These are phyloP conservation scores for Euptelea pleiosperma DNA, from an alignment of 164 flowering plant genomes.

Conservation along the genomic window DNA sequence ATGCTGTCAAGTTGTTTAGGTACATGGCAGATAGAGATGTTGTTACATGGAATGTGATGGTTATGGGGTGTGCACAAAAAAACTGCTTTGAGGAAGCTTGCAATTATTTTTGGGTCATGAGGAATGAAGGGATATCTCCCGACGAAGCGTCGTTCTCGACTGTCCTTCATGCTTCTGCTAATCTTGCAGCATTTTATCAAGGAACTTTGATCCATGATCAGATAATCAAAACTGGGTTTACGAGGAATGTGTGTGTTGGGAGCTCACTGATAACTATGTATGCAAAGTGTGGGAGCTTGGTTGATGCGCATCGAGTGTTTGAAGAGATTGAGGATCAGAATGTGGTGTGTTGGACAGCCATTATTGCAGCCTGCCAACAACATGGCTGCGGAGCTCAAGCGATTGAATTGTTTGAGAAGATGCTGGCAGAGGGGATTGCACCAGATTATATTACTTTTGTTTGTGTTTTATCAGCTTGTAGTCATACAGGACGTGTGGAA, in stretches of 20 bases:
- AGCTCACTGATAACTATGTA: conserved; percentile 61
- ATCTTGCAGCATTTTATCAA: conserved; percentile 45
- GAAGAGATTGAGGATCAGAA: conserved; percentile 37
- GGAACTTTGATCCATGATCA: conserved; percentile 47
- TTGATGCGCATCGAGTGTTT: conserved; percentile 42
- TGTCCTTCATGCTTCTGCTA: conserved; percentile 49
- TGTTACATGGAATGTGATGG: conserved; percentile 60
- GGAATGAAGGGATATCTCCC: conserved; percentile 40
- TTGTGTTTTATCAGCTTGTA: conserved; percentile 59
- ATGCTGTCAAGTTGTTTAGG: conserved; percentile 29
- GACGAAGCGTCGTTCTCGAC: conserved; percentile 51
- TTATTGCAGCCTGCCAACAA: conserved; percentile 56
- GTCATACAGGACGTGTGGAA: conserved; percentile 51
- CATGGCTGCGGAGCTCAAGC: conserved; percentile 51
- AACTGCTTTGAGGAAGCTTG: conserved; percentile 50
- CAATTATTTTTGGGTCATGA: conserved; percentile 50
- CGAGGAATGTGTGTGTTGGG: conserved; percentile 28
- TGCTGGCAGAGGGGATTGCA: conserved; percentile 39
- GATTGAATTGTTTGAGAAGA: conserved; percentile 47
- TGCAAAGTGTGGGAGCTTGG: conserved; percentile 59
- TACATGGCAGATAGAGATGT: conserved; percentile 35
- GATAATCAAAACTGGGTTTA: conserved; percentile 46
- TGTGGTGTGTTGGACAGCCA: conserved; percentile 60
- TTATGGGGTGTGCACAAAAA: conserved; percentile 44
- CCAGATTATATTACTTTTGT: conserved; percentile 62